A percentile compares a stretch with the other conserved stretches of the same genome.
These are phyloP conservation scores for Russula compacta DNA, from an alignment of 768 basidiomycete genomes.

Conservation along the genomic window DNA sequence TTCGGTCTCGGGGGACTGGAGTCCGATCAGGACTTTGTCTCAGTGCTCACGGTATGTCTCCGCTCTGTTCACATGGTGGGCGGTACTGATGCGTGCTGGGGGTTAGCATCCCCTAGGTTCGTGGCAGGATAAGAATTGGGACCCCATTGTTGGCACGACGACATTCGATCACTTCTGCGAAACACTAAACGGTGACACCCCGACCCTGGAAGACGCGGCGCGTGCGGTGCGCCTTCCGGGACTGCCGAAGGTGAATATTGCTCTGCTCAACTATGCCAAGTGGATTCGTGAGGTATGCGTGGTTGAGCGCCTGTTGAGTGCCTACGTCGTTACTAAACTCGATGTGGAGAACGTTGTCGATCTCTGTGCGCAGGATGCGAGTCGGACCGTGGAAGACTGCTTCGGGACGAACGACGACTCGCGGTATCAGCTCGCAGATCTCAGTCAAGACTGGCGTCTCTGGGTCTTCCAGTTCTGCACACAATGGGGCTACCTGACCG, in stretches of 20 bases:
- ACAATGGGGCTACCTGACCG: slow-evolving; percentile 92
- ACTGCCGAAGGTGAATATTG: slow-evolving; percentile 37
- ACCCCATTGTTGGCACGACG: slow-evolving; percentile 53
- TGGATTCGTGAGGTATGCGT: slow-evolving; percentile 61
- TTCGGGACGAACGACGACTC: slow-evolving; percentile 75
- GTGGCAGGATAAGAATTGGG: slow-evolving; percentile 89
- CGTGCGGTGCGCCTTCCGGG: not conserved
- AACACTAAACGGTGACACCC: slow-evolving; percentile 29
- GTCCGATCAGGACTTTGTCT: slow-evolving; percentile 73
- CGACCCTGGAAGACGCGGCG: not conserved
- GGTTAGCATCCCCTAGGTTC: slow-evolving; percentile 48
- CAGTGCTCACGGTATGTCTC: slow-evolving; percentile 47
- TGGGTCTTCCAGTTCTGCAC: slow-evolving; percentile 94
- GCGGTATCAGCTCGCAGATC: slow-evolving; percentile 48
- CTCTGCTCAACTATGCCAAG: slow-evolving; percentile 61
- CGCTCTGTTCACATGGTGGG: not conserved
- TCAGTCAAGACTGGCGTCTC: slow-evolving; percentile 72
- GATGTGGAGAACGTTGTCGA: slow-evolving; percentile 13
- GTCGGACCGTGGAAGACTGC: slow-evolving; percentile 52
- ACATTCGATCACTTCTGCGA: slow-evolving; percentile 61
- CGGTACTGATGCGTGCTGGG: not conserved
- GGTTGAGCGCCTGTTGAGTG: not conserved
- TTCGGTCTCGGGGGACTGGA: slow-evolving; percentile 65
- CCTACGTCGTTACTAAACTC: not conserved
- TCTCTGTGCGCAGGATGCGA: slow-evolving; percentile 27